phyloP scores from a whole-genome alignment of 129 eudicot species.

The Saposhnikovia divaricata region DNA sequence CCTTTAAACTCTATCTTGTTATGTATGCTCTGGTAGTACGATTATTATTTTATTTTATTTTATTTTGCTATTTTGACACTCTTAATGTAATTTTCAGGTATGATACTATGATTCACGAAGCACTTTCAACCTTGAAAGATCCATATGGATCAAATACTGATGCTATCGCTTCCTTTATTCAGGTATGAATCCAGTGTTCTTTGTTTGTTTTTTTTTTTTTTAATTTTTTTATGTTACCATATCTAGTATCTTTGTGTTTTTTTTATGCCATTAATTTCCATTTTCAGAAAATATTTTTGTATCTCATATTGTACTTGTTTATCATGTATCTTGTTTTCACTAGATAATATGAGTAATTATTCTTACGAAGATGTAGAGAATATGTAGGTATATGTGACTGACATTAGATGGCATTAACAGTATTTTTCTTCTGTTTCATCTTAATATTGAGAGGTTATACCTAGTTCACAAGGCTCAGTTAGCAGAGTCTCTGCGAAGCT shows the following conservation, averaged over 20 bases:
- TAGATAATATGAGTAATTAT: background rate
- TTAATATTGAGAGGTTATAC: background rate
- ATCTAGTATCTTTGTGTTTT: background rate
- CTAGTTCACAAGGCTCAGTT: background rate
- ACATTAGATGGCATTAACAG: background rate
- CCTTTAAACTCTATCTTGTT: background rate
- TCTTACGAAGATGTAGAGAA: background rate
- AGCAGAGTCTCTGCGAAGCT: background rate
- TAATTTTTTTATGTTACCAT: no score
- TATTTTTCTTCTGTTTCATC: background rate
- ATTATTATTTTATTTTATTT: background rate
- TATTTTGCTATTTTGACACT: background rate
- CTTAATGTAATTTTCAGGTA: constrained; percentile 42
- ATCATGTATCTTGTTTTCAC: background rate
- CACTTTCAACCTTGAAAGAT: constrained; percentile 55
- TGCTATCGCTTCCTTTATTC: constrained; percentile 53
- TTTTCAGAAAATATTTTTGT: no score
- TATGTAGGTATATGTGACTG: background rate
- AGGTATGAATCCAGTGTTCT: constrained; percentile 32
- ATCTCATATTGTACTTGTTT: background rate
- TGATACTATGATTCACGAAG: constrained; percentile 64
- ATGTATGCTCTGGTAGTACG: background rate
- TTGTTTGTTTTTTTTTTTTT: no score
- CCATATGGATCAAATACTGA: constrained; percentile 63
- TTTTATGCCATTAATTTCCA: background rate